Evolutionary conservation across 371 early-diverging fungal genomes (phyloP).

Genomic region (Lichtheimia corymbifera): DNA sequence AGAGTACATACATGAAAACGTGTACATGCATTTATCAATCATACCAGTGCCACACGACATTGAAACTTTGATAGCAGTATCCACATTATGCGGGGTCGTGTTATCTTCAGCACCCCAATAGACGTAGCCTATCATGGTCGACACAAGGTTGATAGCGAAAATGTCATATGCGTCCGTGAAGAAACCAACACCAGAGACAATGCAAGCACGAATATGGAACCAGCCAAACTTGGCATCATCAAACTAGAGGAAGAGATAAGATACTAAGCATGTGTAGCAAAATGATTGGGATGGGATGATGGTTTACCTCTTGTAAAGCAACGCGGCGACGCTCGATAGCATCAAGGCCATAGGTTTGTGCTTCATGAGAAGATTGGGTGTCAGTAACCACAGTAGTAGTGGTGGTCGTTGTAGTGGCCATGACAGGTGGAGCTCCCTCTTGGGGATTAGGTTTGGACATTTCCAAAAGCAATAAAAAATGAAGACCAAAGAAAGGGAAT

Average conservation of each 20-base stretch:
- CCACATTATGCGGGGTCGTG: slow-evolving; percentile 56
- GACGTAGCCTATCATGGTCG: slow-evolving; percentile 74
- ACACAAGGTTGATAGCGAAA: slow-evolving; percentile 81
- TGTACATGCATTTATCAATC: too few species aligned
- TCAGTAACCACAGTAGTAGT: neutral
- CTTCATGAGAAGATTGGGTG: neutral
- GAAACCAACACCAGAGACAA: slow-evolving; percentile 88
- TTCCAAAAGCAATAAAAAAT: slow-evolving; percentile 1
- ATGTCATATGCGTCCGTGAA: slow-evolving; percentile 90
- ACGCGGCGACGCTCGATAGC: slow-evolving; percentile 36
- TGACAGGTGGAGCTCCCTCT: neutral
- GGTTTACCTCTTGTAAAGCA: slow-evolving; percentile 40
- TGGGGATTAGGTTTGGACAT: slow-evolving; percentile 1
- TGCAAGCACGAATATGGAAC: slow-evolving; percentile 86
- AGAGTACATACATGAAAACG: too few species aligned
- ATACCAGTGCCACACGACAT: slow-evolving; percentile 72
- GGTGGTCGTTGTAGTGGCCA: neutral
- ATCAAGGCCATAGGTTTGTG: slow-evolving; percentile 17
- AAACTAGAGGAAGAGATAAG: slow-evolving; percentile 26
- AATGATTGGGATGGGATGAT: neutral
- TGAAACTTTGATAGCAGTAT: slow-evolving; percentile 73
- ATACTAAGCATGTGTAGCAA: neutral
- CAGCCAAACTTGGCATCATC: slow-evolving; percentile 63
- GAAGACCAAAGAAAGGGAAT: slow-evolving; percentile 1
- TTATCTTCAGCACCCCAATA: slow-evolving; percentile 53